phyloP scores from a whole-genome alignment of 495 filamentous ascomycete genomes.

The Chlorociboria aeruginascens region DNA sequence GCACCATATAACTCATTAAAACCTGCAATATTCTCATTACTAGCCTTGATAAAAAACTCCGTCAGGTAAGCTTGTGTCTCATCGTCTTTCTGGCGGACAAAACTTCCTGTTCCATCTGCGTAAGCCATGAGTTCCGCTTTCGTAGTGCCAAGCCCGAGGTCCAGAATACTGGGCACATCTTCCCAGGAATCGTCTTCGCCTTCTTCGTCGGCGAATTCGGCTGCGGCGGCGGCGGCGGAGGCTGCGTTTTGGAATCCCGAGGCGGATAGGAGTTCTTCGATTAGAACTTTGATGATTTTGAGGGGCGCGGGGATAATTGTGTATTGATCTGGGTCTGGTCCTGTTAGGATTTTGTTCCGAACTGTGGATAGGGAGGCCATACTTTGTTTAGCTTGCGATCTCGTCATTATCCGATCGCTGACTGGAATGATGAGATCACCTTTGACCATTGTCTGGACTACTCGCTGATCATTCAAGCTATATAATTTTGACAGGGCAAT shows the following conservation, averaged over 20 bases:
- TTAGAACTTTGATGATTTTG: constrained; percentile 92
- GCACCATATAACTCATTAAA: constrained; percentile 64
- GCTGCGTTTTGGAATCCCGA: constrained; percentile 29
- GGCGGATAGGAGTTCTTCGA: constrained; percentile 72
- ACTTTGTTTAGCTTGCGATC: constrained; percentile 72
- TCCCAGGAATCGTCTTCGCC: constrained; percentile 80
- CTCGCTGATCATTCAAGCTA: constrained; percentile 69
- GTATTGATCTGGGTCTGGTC: constrained; percentile 69
- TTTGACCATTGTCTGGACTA: constrained; percentile 70
- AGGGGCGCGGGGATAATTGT: constrained; percentile 78
- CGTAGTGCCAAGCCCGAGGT: constrained; percentile 53
- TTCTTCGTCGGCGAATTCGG: constrained; percentile 43
- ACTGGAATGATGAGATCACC: constrained; percentile 79
- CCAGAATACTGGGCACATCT: constrained; percentile 64
- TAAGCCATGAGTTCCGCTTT: constrained; percentile 72
- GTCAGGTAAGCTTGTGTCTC: constrained; percentile 77
- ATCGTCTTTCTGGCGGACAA: constrained; percentile 67
- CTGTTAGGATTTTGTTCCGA: constrained; percentile 1
- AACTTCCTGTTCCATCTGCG: constrained; percentile 39
- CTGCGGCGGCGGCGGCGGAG: constrained; percentile 37
- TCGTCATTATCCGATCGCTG: constrained; percentile 81
- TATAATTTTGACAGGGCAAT: constrained; percentile 86
- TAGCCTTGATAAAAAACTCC: constrained; percentile 68
- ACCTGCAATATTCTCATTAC: constrained; percentile 48
- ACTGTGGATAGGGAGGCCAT: constrained; percentile 15